A percentile compares a stretch with the other conserved stretches of the same genome.
Evolutionary conservation across 108 stramenopile species (phyloP).

Genomic region (Skeletonema costatum): DNA sequence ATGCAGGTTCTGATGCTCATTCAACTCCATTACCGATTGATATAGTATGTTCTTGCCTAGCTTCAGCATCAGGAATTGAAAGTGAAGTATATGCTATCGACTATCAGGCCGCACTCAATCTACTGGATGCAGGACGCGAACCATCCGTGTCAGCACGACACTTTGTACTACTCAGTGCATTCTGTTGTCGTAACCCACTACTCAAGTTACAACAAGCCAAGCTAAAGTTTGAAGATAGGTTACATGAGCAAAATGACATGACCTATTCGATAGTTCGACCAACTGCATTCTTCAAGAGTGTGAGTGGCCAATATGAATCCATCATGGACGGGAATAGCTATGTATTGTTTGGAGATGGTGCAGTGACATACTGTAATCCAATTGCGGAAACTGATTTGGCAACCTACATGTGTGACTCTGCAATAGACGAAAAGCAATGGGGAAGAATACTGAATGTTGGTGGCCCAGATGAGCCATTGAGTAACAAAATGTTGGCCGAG

Average conservation of each 20-base stretch:
- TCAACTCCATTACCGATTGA: conserved; percentile 22
- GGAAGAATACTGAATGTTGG: conserved; percentile 70
- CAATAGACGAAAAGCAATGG: conserved; percentile 51
- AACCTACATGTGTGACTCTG: conserved; percentile 71
- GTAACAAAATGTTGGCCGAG: conserved; percentile 66
- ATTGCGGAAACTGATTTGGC: conserved; percentile 83
- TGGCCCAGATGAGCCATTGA: conserved; percentile 78
- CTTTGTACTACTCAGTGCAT: conserved; percentile 80
- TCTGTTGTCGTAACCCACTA: conserved; percentile 79
- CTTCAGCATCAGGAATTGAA: conserved; percentile 76
- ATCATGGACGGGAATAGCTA: conserved; percentile 73
- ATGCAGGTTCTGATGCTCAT: neutral
- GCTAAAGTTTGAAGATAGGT: conserved; percentile 63
- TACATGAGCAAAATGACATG: conserved; percentile 46
- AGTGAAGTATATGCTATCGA: conserved; percentile 72
- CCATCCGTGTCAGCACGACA: conserved; percentile 51
- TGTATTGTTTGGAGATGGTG: conserved; percentile 82
- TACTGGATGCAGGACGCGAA: conserved; percentile 61
- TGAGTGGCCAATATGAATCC: conserved; percentile 83
- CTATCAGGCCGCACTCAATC: conserved; percentile 78
- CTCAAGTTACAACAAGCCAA: conserved; percentile 88
- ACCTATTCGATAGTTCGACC: conserved; percentile 75
- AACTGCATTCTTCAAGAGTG: conserved; percentile 89
- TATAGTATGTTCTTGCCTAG: conserved; percentile 70
- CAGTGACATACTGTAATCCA: conserved; percentile 80